Evolutionary conservation across 805 yeast species (phyloP), one percentile per base, ranked within the genome.

Genomic region (Yamadazyma philogaea): DNA sequence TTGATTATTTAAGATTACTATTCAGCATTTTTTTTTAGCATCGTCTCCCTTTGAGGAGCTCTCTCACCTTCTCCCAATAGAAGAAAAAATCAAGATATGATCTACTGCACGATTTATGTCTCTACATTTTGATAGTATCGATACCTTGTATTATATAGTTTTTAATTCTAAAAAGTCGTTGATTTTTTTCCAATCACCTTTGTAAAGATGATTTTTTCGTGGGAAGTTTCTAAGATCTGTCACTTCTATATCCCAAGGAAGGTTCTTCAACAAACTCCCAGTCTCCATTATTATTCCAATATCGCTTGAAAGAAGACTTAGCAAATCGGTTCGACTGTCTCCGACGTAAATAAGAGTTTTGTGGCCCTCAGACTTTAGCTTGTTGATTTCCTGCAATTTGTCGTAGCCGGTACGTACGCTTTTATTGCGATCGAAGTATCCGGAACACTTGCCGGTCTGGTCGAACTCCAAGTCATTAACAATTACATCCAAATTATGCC

Each of bases 321-420:
- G 54, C 3, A 78, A 59, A 60, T 82, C 88, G 0, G 85, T 80
- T 0, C 74, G 53, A 43, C 85, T 78, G 50, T 82, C 88, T 1
- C 88, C 88, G 12, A 81, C 62, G 51, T 81, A 82, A 17, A 70
- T 56, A 1, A 70, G 38, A 0, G 51, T 49, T 15, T 50, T 56
- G 14, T 43, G 17, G 4, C 40, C 36, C 17, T 18, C 20, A 4
- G 18, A n/a, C 31, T 19, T 38, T 7, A 62, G 37, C 4, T 34
- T 20, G 5, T 49, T 32, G 1, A 63, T 46, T 16, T 51, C 24
- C 1, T 47, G 46, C 16, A 66, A 56, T 52, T 81, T 82, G 54
- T 81, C 86, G 5, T 55, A 52, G 0, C 82, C 84, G 0, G 84
- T 80, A 15, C 84, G 60, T 4, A 80, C 48, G 6, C 45, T 42